phyloP scores from a whole-genome alignment of 2,329 filamentous ascomycete species.

The Penicillium sp. region DNA sequence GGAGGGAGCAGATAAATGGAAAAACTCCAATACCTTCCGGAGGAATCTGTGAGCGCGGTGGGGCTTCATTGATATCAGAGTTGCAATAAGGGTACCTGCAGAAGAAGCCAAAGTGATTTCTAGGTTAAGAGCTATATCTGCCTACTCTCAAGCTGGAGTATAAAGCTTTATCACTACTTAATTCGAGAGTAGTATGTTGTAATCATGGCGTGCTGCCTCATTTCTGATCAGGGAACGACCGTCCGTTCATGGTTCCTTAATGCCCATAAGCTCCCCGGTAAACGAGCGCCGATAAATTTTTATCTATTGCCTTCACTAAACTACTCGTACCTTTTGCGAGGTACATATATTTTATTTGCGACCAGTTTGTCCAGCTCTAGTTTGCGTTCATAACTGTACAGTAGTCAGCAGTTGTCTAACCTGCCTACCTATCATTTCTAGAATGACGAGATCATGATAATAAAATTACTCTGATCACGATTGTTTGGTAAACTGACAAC shows the following conservation, averaged over 20 bases:
- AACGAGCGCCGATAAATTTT: too few species aligned
- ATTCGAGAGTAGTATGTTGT: background rate
- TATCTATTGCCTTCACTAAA: too few species aligned
- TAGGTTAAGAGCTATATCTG: background rate
- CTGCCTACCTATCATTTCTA: background rate
- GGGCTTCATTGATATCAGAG: constrained; percentile 1
- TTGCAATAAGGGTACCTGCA: background rate
- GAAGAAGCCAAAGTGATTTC: background rate
- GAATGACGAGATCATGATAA: constrained; percentile 5
- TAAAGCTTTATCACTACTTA: background rate
- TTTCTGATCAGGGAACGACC: background rate
- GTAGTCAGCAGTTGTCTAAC: background rate
- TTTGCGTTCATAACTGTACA: background rate
- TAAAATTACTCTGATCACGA: background rate
- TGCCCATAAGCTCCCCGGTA: background rate
- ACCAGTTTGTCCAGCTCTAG: background rate
- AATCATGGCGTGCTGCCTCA: constrained; percentile 2
- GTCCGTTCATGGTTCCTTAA: background rate
- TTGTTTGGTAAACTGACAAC: background rate
- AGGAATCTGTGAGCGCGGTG: constrained; percentile 3
- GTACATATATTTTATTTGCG: background rate
- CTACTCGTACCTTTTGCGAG: background rate
- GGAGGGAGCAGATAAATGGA: constrained; percentile 1
- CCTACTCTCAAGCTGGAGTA: background rate
- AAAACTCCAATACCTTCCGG: constrained; percentile 11